phyloP scores from a whole-genome alignment of 768 basidiomycete species.

The Dioszegia hungarica region DNA sequence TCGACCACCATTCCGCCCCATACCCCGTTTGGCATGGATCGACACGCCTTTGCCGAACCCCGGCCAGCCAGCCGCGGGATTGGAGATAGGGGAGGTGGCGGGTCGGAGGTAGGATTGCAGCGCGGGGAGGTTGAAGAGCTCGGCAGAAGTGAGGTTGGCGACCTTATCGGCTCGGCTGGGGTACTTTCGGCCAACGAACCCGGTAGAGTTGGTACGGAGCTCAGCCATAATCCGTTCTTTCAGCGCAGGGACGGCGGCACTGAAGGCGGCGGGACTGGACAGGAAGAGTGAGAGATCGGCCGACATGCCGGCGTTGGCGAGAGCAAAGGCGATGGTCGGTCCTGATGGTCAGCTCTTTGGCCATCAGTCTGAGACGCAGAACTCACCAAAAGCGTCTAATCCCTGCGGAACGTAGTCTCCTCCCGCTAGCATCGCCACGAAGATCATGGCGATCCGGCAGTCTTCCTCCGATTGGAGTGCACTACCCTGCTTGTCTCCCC shows the following conservation, averaged over 20 bases:
- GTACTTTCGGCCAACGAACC: constrained; percentile 55
- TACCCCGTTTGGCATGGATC: constrained; percentile 12
- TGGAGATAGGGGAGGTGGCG: constrained; percentile 51
- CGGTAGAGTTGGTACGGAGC: constrained; percentile 56
- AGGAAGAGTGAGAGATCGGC: constrained; percentile 41
- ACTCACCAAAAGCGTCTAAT: constrained; percentile 39
- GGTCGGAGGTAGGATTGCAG: constrained; percentile 74
- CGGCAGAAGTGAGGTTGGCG: constrained; percentile 66
- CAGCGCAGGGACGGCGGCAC: not conserved
- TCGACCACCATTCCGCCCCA: constrained; percentile 34
- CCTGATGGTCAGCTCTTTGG: constrained; percentile 20
- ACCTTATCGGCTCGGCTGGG: constrained; percentile 62
- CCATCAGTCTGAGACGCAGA: not conserved
- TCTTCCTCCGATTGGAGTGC: constrained; percentile 51
- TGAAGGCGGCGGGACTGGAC: constrained; percentile 9
- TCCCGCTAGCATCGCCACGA: constrained; percentile 79
- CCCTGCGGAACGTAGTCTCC: constrained; percentile 75
- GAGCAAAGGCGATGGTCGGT: constrained; percentile 62
- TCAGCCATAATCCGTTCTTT: constrained; percentile 24
- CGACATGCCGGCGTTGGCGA: constrained; percentile 77
- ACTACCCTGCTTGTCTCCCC: constrained; percentile 60
- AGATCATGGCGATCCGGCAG: constrained; percentile 63
- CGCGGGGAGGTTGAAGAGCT: constrained; percentile 67
- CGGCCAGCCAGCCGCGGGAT: constrained; percentile 32
- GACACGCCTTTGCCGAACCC: constrained; percentile 35